Base-by-base conservation (phyloP, 192 early-diverging fungal species). In the Spinellus fusiger region DNA sequence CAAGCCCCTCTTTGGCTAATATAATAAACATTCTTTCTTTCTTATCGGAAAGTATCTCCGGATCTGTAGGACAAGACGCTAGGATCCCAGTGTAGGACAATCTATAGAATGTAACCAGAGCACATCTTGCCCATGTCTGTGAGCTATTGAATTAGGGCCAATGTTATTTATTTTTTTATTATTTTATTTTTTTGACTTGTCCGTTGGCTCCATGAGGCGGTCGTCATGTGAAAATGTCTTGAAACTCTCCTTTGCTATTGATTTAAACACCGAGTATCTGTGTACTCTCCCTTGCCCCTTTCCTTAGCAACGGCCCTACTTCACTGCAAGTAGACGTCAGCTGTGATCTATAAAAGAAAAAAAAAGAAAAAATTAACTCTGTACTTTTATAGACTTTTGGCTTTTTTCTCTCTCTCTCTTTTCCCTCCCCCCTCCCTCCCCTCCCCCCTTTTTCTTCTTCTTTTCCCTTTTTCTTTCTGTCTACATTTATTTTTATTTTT, bases 1-100 rank as follows among this genome's bases (percentile, higher is more conserved):
- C 5, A 62, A 61, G 29, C 61, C 71, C 1, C 23, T 68, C 15
- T 51, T 73, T n/a, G 65, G 60, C 32, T 73, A 54, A 38, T 55
- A 29, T 48, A 58, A 3, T 8, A 49, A 26, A 60, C n/a, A n/a
- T n/a, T n/a, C n/a, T n/a, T n/a, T n/a, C n/a, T n/a, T n/a, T n/a
- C n/a, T n/a, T n/a, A n/a, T n/a, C n/a, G n/a, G n/a, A n/a, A n/a
- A n/a, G n/a, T n/a, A n/a, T n/a, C n/a, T n/a, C n/a, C n/a, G n/a
- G n/a, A n/a, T n/a, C n/a, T n/a, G n/a, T n/a, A n/a, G n/a, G n/a
- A n/a, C n/a, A n/a, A n/a, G n/a, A n/a, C n/a, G n/a, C n/a, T n/a
- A n/a, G n/a, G n/a, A n/a, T n/a, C n/a, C n/a, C n/a, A n/a, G n/a
- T n/a, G n/a, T n/a, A n/a, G n/a, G n/a, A n/a, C n/a, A n/a, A n/a